Conservation (phyloP, 2,329 filamentous ascomycete species). For the Emergomyces africanus region DNA sequence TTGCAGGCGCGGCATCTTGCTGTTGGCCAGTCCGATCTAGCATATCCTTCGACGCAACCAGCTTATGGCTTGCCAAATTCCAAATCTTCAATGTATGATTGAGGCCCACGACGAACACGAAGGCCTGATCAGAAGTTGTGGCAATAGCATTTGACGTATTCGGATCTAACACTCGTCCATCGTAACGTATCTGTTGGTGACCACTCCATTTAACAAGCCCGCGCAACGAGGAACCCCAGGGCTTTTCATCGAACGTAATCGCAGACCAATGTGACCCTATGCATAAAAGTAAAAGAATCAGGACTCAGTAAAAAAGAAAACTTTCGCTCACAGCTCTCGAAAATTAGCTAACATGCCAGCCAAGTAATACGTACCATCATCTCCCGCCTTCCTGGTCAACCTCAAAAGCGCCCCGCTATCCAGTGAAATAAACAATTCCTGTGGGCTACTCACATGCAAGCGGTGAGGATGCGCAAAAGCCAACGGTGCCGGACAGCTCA, state of each 20-base stretch:
- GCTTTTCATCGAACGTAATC: constrained; percentile 35
- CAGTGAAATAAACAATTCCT: constrained; percentile 63
- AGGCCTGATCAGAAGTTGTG: constrained; percentile 34
- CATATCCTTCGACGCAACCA: constrained; percentile 66
- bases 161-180: constrained; percentile 30
- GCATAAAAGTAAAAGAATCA: constrained; percentile 5
- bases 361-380: constrained; percentile 31
- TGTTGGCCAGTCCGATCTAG: constrained; percentile 53
- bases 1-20: constrained; percentile 59
- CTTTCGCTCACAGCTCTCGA: background rate
- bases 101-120: constrained; percentile 67
- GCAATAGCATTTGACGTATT: constrained; percentile 32
- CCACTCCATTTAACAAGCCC: constrained; percentile 34
- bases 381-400: constrained; percentile 48
- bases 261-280: constrained; percentile 32
- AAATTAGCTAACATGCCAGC: background rate
- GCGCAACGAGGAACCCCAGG: constrained; percentile 37
- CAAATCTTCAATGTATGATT: constrained; percentile 84
- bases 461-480: constrained; percentile 69
- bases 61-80: constrained; percentile 71
- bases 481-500: constrained; percentile 59
- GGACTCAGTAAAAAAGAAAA: constrained; percentile 7
- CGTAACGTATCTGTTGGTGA: constrained; percentile 30
- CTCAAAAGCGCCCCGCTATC: constrained; percentile 43
- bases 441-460: constrained; percentile 58